Percentiles rank a stretch among this genome's conserved stretches.
Evolutionary conservation across 2,329 filamentous ascomycete genomes (phyloP).

Genomic region (Paraconiothyrium sp.): DNA sequence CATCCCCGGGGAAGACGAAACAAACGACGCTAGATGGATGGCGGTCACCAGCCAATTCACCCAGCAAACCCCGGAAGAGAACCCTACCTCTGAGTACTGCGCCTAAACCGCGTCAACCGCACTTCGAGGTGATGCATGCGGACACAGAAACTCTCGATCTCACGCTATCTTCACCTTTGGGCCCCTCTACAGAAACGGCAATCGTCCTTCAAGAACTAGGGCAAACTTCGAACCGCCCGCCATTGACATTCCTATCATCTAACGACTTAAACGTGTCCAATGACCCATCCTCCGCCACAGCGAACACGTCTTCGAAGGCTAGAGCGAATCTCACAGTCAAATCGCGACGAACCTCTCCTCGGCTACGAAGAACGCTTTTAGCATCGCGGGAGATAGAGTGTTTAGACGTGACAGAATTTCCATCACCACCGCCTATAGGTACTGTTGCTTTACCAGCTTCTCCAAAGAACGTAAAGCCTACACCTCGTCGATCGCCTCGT

Average conservation of each 20-base stretch:
- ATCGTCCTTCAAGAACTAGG: background rate
- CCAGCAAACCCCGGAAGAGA: constrained; percentile 28
- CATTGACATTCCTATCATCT: constrained; percentile 38
- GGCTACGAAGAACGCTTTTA: constrained; percentile 24
- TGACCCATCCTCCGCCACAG: constrained; percentile 11
- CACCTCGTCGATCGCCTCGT: constrained; percentile 35
- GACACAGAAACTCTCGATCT: constrained; percentile 42
- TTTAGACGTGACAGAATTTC: constrained; percentile 10
- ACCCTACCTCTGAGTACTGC: constrained; percentile 16
- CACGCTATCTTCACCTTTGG: constrained; percentile 37
- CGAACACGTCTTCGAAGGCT: constrained; percentile 14
- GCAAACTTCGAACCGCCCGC: constrained; percentile 24
- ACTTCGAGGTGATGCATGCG: constrained; percentile 25
- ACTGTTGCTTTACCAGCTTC: background rate
- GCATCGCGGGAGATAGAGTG: constrained; percentile 22
- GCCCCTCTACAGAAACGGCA: constrained; percentile 5
- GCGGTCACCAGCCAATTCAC: constrained; percentile 34
- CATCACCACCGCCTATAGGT: constrained; percentile 19
- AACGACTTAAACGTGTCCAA: constrained; percentile 33
- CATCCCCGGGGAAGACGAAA: constrained; percentile 31
- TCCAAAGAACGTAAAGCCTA: background rate
- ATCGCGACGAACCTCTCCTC: constrained; percentile 34
- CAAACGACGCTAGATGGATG: constrained; percentile 46
- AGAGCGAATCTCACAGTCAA: background rate
- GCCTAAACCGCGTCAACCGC: constrained; percentile 28